phyloP scores from a whole-genome alignment of 345 rosid genomes.

The Eucalyptus polybractea region DNA sequence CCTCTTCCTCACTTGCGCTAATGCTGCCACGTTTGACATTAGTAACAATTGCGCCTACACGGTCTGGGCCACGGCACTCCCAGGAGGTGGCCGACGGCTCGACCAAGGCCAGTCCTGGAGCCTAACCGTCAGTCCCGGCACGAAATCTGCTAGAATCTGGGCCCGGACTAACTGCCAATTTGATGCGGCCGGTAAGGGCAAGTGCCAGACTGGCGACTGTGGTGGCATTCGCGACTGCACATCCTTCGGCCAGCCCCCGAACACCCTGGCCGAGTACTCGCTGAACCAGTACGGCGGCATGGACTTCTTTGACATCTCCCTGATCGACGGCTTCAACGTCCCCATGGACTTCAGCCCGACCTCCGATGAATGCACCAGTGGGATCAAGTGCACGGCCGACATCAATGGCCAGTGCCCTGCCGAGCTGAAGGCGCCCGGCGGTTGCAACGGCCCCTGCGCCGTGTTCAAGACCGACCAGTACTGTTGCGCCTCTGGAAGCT shows the following conservation, averaged over 20 bases:
- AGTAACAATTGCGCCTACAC: slow-evolving; percentile 11
- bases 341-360: slow-evolving; percentile 9
- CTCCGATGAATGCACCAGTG: not conserved
- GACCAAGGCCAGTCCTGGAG: slow-evolving; percentile 1
- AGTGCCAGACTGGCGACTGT: slow-evolving; percentile 13
- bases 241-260: not conserved
- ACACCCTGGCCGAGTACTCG: slow-evolving; percentile 5
- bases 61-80: slow-evolving; percentile 5
- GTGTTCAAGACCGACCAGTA: slow-evolving; percentile 9
- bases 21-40: slow-evolving; percentile 1
- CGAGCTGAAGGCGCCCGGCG: not conserved
- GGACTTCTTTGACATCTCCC: slow-evolving; percentile 18
- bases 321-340: slow-evolving; percentile 16
- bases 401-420: slow-evolving; percentile 6
- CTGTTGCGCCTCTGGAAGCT: slow-evolving; percentile 1
- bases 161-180: slow-evolving; percentile 10
- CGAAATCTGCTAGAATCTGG: slow-evolving; percentile 2
- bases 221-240: slow-evolving; percentile 1
- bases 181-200: slow-evolving; percentile 2
- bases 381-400: not conserved
- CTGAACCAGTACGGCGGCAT: not conserved
- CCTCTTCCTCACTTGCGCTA: not conserved
- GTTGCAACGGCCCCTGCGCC: slow-evolving; percentile 15
- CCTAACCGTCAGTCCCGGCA: not conserved
- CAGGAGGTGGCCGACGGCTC: slow-evolving; percentile 11